Conservation (phyloP, 2,329 filamentous ascomycete genomes). For the Emericellopsis atlantica region DNA sequence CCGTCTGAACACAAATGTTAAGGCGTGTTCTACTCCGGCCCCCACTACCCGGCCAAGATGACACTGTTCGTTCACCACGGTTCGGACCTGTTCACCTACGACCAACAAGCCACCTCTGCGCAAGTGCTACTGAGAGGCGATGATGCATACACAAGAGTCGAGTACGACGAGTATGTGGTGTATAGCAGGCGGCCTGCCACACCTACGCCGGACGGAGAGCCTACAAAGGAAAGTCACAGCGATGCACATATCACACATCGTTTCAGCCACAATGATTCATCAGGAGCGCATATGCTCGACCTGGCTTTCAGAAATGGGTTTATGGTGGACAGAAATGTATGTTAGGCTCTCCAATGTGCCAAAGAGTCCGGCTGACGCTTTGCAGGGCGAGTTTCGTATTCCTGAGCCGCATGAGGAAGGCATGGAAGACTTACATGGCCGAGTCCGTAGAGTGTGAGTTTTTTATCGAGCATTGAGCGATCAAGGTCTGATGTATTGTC, state of each 20-base stretch:
- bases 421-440: slow-evolving; percentile 16
- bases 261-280: slow-evolving; percentile 17
- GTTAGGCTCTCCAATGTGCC: slow-evolving; percentile 1
- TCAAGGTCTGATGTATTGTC: no score
- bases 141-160: slow-evolving; percentile 16
- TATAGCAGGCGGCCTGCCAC: slow-evolving; percentile 10
- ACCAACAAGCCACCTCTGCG: slow-evolving; percentile 16
- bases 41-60: neutral
- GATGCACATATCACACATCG: slow-evolving; percentile 18
- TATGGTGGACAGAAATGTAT: slow-evolving; percentile 15
- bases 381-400: slow-evolving; percentile 12
- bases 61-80: slow-evolving; percentile 9
- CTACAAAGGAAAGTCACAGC: slow-evolving; percentile 1
- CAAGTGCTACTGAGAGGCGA: slow-evolving; percentile 18
- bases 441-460: slow-evolving; percentile 21
- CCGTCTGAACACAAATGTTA: neutral
- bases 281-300: slow-evolving; percentile 16
- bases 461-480: neutral
- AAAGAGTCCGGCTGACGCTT: no score
- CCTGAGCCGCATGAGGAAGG: slow-evolving; percentile 8
- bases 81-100: slow-evolving; percentile 23
- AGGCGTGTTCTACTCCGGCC: neutral
- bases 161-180: slow-evolving; percentile 24
- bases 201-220: neutral
- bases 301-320: slow-evolving; percentile 17